Evolutionary conservation across 371 early-diverging fungal species (phyloP), one percentile per base, ranked within the genome.

Genomic region (Circinella umbellata): DNA sequence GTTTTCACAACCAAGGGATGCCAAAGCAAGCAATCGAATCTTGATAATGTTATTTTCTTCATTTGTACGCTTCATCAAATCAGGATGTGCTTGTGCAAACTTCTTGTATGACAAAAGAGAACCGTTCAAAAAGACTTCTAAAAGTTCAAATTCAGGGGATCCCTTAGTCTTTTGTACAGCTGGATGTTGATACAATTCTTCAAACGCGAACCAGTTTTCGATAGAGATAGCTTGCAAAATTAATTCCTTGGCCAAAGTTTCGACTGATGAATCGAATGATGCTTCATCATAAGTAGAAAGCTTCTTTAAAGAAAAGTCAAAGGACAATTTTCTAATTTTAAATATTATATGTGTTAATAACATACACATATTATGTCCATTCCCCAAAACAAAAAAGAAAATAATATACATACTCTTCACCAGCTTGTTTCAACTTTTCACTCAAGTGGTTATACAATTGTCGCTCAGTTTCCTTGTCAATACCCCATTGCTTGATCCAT

Each of bases 21-120:
- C 94, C 61, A 98, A 79, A 3, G 95, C 89, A 71, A 98, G 83
- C 57, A 96, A 81, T 49, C 95, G 89, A 75, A 98, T 94, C 87
- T 98, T 98, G 77, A 78, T 80, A 9, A 90, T 70, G 61, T 85
- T 86, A 63, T 85, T 91, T 53, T 86, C 90, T 42, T 89, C 85
- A 57, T 88, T 79, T 36, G 88, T 73, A 27, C 89, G 82, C 66
- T 77, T 79, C 18, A 89, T 48, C 62, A 93, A 78, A 20, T 70
- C 77, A 14, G 80, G 70, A 73, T 90, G 76, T 18, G 87, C 81
- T 48, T 69, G 66, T 5, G 88, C 81, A 76, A 91, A 92, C 38
- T 67, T 76, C 63, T 86, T 76, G 84, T 92, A 96, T 59, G 89
- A 90, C 65, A 80, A 74, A 37, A 94, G 84, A 63, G 84, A 87